phyloP scores from a whole-genome alignment of 2,329 filamentous ascomycete species.

The Colletotrichum euphorbiae region DNA sequence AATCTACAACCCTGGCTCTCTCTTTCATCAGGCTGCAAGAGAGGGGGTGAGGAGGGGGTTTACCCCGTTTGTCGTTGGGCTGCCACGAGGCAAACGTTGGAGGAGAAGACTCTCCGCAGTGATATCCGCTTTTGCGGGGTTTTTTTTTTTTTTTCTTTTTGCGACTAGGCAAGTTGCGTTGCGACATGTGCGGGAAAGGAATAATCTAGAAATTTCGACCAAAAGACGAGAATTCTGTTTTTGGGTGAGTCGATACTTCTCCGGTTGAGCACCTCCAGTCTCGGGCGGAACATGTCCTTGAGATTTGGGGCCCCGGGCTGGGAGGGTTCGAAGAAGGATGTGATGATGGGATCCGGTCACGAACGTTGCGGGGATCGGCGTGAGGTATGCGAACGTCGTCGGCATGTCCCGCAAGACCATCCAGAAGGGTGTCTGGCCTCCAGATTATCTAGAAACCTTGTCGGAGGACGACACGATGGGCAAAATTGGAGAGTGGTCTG shows the following conservation, averaged over 20 bases:
- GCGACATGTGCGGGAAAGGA: not conserved
- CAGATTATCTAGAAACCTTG: not conserved
- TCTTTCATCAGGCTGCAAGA: conserved; percentile 5
- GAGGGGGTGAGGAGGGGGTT: not conserved
- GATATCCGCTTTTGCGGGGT: conserved; percentile 21
- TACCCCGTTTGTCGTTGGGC: conserved; percentile 32
- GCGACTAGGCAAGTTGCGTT: no score
- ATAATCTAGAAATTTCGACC: not conserved
- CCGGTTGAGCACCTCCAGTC: no score
- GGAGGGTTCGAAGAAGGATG: conserved; percentile 3
- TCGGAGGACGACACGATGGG: not conserved
- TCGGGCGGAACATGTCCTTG: conserved; percentile 2
- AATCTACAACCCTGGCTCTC: no score
- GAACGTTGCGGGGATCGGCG: conserved; percentile 13
- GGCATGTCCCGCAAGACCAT: conserved; percentile 14
- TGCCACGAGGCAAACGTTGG: conserved; percentile 32
- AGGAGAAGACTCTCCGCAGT: conserved; percentile 11
- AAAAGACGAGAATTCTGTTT: not conserved
- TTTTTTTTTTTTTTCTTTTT: no score
- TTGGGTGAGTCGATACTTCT: not conserved
- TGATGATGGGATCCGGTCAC: conserved; percentile 34
- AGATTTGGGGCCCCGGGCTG: not conserved
- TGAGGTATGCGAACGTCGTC: conserved; percentile 25
- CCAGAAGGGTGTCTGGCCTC: conserved; percentile 1
- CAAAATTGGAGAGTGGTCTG: not conserved